Evolutionary conservation across 805 yeast genomes (phyloP).

Genomic region (Zygosaccharomyces rouxii): DNA sequence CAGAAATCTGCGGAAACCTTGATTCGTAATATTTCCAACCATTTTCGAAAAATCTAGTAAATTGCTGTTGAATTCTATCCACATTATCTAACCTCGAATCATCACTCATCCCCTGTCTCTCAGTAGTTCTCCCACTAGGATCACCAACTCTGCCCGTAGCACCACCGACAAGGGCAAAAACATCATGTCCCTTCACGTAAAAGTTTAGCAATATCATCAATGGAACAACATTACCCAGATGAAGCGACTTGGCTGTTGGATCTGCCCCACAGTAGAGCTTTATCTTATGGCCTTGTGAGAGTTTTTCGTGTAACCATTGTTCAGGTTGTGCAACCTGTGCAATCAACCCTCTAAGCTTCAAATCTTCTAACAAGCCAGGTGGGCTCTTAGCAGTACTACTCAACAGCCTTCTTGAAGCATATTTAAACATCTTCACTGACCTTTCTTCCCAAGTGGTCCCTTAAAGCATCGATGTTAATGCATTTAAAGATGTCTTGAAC

Average conservation of each 20-base stretch:
- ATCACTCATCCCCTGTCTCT: conserved; percentile 57
- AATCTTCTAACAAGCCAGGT: conserved; percentile 14
- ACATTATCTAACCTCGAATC: conserved; percentile 54
- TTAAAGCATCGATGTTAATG: background rate
- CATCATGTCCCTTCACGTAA: conserved; percentile 74
- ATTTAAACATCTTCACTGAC: background rate
- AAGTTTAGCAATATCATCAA: conserved; percentile 81
- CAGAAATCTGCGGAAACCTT: conserved; percentile 33
- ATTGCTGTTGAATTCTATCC: conserved; percentile 53
- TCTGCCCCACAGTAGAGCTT: conserved; percentile 92
- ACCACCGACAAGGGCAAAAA: conserved; percentile 84
- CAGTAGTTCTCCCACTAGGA: conserved; percentile 87
- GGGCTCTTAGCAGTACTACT: conserved; percentile 2
- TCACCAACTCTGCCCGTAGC: conserved; percentile 97
- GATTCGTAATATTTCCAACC: conserved; percentile 59
- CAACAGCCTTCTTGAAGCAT: conserved; percentile 8
- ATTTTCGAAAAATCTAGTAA: conserved; percentile 52
- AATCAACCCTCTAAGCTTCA: conserved; percentile 28
- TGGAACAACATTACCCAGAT: conserved; percentile 87
- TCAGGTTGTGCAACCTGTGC: conserved; percentile 33
- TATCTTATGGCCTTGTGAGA: conserved; percentile 34
- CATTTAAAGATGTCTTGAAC: background rate
- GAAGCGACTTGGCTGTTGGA: conserved; percentile 87
- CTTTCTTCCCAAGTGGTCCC: background rate
- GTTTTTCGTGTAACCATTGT: conserved; percentile 9